These are phyloP conservation scores for Oryza glaberrima DNA, from an alignment of 176 grass and related monocot genomes.

Conservation along the genomic window DNA sequence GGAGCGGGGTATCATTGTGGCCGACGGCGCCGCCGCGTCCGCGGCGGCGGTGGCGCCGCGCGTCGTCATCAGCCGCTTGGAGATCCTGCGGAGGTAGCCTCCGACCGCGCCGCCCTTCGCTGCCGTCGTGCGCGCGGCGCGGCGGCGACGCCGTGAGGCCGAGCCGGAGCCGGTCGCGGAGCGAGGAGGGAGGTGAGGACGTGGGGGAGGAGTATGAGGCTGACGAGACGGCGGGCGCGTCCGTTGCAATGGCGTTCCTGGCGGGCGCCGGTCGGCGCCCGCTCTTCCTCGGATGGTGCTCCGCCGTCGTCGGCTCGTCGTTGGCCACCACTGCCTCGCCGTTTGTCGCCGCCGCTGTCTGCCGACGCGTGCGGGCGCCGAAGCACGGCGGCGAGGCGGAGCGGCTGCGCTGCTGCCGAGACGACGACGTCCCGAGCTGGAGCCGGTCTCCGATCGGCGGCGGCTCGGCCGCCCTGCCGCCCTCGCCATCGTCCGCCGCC, in stretches of 20 bases:
- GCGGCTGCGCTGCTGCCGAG: background rate
- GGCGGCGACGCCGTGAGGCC: background rate
- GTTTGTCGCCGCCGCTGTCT: background rate
- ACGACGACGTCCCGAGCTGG: background rate
- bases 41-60: background rate
- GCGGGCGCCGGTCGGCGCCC: too few relatives aligned
- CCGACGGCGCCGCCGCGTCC: background rate
- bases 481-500: background rate
- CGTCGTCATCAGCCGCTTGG: background rate
- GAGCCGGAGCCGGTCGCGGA: too few relatives aligned
- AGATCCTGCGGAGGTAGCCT: slow-evolving; percentile 11
- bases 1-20: background rate
- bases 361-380: background rate
- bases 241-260: too few relatives aligned
- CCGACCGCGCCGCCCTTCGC: background rate
- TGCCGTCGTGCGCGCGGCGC: background rate
- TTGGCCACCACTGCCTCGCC: too few relatives aligned
- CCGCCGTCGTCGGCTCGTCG: too few relatives aligned
- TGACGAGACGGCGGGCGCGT: too few relatives aligned
- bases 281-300: too few relatives aligned
- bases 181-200: too few relatives aligned
- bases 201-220: too few relatives aligned
- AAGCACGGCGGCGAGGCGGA: background rate
- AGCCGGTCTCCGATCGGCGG: background rate
- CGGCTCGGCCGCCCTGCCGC: background rate